Evolutionary conservation across 2,329 filamentous ascomycete genomes (phyloP).

Genomic region (Byssoonygena ceratinophila): DNA sequence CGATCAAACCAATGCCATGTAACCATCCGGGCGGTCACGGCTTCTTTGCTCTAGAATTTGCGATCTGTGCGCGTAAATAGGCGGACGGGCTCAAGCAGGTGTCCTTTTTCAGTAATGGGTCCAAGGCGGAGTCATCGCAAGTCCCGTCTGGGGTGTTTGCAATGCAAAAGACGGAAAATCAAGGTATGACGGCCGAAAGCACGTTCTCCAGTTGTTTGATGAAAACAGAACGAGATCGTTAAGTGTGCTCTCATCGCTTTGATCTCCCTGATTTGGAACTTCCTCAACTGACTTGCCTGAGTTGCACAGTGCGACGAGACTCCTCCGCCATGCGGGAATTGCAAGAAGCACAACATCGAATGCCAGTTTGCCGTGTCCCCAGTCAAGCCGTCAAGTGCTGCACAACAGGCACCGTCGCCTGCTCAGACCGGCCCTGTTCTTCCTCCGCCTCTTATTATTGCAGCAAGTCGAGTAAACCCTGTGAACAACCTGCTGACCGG

Average conservation of each 20-base stretch:
- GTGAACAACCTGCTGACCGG: constrained; percentile 4
- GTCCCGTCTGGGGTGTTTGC: constrained; percentile 26
- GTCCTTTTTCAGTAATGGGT: constrained; percentile 10
- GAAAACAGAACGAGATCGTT: background rate
- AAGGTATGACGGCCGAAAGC: constrained; percentile 23
- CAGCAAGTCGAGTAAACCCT: constrained; percentile 23
- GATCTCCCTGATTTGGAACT: background rate
- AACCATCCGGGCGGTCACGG: background rate
- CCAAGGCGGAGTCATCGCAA: constrained; percentile 28
- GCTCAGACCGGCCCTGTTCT: constrained; percentile 30
- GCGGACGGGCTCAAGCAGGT: background rate
- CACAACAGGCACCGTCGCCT: background rate
- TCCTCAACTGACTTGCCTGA: background rate
- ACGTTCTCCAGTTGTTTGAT: background rate
- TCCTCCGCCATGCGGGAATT: constrained; percentile 21
- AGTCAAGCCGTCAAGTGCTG: background rate
- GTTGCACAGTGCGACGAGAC: constrained; percentile 20
- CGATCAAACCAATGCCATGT: background rate
- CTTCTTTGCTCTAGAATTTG: background rate
- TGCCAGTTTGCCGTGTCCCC: constrained; percentile 18
- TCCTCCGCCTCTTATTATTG: constrained; percentile 57
- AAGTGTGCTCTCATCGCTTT: background rate
- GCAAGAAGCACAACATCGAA: constrained; percentile 22
- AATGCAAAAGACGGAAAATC: constrained; percentile 29
- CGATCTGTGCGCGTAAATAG: background rate